Evolutionary conservation across 768 basidiomycete genomes (phyloP).

Genomic region (Lactifluus piperatus): DNA sequence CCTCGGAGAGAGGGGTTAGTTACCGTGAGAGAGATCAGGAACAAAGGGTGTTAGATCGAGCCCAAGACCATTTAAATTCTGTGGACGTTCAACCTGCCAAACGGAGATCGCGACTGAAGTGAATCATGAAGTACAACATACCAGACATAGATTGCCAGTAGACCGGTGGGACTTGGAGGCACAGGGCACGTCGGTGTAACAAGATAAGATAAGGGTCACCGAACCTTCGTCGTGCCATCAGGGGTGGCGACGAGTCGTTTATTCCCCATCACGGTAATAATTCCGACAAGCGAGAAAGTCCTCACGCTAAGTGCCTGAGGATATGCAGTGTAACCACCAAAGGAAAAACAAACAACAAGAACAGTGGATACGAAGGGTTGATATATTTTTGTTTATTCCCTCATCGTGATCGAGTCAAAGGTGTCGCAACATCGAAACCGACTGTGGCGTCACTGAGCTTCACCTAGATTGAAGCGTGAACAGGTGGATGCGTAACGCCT

Average conservation of each 20-base stretch:
- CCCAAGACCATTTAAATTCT: background rate
- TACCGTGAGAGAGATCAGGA: background rate
- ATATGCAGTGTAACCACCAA: background rate
- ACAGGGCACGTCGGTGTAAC: background rate
- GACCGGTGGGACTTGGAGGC: background rate
- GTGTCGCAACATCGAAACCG: background rate
- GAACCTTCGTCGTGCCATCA: background rate
- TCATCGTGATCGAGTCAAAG: background rate
- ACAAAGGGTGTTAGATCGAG: background rate
- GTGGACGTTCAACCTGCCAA: background rate
- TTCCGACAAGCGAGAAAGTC: background rate
- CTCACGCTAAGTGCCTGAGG: constrained; percentile 2
- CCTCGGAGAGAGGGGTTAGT: background rate
- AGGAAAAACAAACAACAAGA: background rate
- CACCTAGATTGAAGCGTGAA: background rate
- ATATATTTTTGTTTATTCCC: background rate
- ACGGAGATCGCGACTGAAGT: background rate
- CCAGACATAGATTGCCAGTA: background rate
- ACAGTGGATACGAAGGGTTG: background rate
- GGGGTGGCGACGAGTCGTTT: background rate
- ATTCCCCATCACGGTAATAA: background rate
- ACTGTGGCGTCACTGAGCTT: background rate
- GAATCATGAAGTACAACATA: background rate
- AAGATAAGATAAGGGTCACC: background rate
- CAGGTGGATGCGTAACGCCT: background rate